Base-by-base conservation (phyloP, 2,329 filamentous ascomycete species). In the Calonectria ilicicola region DNA sequence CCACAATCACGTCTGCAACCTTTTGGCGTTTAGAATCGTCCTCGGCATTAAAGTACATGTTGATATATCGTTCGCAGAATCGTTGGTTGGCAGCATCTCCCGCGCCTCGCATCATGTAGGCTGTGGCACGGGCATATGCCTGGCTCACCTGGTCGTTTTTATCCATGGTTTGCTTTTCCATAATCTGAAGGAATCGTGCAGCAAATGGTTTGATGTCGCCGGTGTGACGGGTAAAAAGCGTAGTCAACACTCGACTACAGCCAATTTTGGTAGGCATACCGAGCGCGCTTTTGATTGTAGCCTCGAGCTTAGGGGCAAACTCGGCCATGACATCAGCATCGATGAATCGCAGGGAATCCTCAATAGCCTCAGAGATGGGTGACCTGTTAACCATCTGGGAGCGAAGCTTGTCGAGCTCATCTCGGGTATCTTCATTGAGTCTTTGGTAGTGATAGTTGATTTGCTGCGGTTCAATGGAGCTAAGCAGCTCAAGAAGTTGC, bases 211-310 rank as follows among this genome's bases (percentile, higher is more conserved):
- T 90, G 82, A 98, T 94, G 35, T 96, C 87, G 44, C 92, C 89
- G 42, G 90, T 91, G 75, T 96, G 94, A 15, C 95, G 91, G 64
- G 96, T 96, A 64, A 95, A 94, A 9, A 99, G 88, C 0, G 95
- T 96, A 9, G 94, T 93, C 38, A 99, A 88, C 2, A 98, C 92
- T 68, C 95, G 91, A 75, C 93, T 94, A 80, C 95, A 97, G 44
- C 95, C 97, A 60, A 98, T 93, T 85, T 98, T 98, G 0, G 95
- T 97, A 2, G 96, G 96, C 84, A 98, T 92, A 1, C 96, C 96
- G 44, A 99, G 92, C 1, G 96, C 94, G 29, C 90, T 92, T 81
- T 96, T 97, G 84, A 98, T 95, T 0, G 94, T 93, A 35, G 90
- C 89, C 81, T 97, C 93, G 0, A 99, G 88, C 53, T 88, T 90